Evolutionary conservation across 495 filamentous ascomycete genomes (phyloP).

Genomic region (Aspergillus bridgeri): DNA sequence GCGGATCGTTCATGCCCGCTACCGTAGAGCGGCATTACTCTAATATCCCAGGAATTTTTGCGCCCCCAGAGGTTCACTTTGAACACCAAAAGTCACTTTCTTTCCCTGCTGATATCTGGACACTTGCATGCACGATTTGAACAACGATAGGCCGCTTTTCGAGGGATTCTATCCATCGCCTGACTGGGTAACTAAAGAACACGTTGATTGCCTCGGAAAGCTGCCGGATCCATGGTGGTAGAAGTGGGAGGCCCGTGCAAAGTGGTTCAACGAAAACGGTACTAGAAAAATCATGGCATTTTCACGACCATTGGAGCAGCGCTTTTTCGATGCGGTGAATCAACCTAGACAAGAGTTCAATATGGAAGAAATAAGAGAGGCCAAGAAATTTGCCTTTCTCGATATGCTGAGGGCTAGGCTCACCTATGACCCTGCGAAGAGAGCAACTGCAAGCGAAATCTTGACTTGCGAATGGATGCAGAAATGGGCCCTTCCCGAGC

Average conservation of each 20-base stretch:
- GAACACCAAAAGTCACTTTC: conserved; percentile 13
- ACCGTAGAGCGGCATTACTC: conserved; percentile 6
- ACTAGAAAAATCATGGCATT: background rate
- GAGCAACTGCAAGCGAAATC: conserved; percentile 13
- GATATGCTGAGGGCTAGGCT: conserved; percentile 18
- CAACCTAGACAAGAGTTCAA: conserved; percentile 29
- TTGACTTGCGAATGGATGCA: conserved; percentile 20
- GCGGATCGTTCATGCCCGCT: conserved; percentile 15
- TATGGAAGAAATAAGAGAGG: conserved; percentile 46
- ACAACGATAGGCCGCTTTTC: conserved; percentile 24
- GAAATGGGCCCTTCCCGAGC: conserved; percentile 15
- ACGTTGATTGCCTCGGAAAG: conserved; percentile 20
- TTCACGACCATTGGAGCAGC: conserved; percentile 6
- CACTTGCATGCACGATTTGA: conserved; percentile 24
- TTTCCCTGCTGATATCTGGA: conserved; percentile 27
- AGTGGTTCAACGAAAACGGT: conserved; percentile 16
- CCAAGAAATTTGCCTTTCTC: conserved; percentile 27
- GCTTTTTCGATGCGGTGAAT: conserved; percentile 15
- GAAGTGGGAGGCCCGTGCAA: conserved; percentile 16
- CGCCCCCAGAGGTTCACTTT: conserved; percentile 19
- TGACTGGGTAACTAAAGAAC: conserved; percentile 20
- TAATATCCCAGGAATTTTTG: conserved; percentile 8
- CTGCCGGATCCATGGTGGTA: conserved; percentile 21
- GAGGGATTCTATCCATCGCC: conserved; percentile 14
- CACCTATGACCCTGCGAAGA: conserved; percentile 12